phyloP scores from a whole-genome alignment of 345 rosid species.

The Barbarea vulgaris region DNA sequence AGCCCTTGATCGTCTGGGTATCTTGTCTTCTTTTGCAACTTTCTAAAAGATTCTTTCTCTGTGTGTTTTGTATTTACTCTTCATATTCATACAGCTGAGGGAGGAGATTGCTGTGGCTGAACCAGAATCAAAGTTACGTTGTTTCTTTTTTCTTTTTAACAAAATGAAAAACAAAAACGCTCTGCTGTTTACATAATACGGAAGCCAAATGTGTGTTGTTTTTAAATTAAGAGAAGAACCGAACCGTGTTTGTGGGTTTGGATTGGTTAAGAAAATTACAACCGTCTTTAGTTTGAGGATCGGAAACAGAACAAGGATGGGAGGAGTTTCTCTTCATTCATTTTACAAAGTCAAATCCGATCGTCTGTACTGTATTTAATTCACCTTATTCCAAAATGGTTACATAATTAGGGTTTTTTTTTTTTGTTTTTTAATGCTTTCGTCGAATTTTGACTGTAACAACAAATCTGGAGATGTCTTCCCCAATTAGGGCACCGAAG shows the following conservation, averaged over 20 bases:
- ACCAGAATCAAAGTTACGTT: slow-evolving; percentile 54
- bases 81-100: slow-evolving; percentile 52
- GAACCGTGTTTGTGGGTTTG: slow-evolving; percentile 9
- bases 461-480: slow-evolving; percentile 7
- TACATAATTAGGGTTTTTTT: slow-evolving; percentile 2
- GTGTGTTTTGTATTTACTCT: background rate
- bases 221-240: background rate
- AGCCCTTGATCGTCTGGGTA: too few species aligned
- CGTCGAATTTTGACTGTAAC: background rate
- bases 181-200: background rate
- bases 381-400: slow-evolving; percentile 1
- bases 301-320: background rate
- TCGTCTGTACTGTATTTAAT: background rate
- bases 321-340: background rate
- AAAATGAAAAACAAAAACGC: too few species aligned
- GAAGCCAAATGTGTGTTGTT: background rate
- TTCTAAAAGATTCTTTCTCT: too few species aligned
- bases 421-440: background rate
- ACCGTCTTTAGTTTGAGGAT: background rate
- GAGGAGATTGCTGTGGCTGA: slow-evolving; percentile 46
- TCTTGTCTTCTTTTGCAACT: too few species aligned
- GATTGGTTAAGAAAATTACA: background rate
- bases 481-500: slow-evolving; percentile 32
- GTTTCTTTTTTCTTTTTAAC: too few species aligned
- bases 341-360: slow-evolving; percentile 7